Percentiles rank a stretch among this genome's conserved stretches.
phyloP scores from a whole-genome alignment of 768 basidiomycete species.

The button mushroom (Agaricus bisporus) region DNA sequence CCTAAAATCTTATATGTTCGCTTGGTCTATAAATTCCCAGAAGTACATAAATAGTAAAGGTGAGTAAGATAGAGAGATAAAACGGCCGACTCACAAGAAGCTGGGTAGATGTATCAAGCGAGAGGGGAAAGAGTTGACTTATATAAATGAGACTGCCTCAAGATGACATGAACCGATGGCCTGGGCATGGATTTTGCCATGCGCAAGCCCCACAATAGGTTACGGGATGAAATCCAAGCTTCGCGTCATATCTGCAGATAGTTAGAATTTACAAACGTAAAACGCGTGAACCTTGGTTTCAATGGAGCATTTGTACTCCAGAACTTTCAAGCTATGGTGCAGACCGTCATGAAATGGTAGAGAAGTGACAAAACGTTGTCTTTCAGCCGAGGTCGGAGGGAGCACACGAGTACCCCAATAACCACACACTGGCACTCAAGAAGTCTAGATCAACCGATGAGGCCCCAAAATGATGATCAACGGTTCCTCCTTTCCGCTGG shows the following conservation, averaged over 20 bases:
- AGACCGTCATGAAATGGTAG: background rate
- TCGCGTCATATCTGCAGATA: no score
- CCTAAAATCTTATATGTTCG: background rate
- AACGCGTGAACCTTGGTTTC: no score
- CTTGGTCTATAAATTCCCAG: background rate
- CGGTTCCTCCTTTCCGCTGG: background rate
- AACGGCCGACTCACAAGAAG: background rate
- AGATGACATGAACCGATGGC: no score
- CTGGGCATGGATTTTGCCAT: no score
- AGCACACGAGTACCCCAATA: no score
- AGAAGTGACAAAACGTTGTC: background rate
- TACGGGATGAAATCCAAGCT: no score
- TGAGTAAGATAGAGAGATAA: background rate
- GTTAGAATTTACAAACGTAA: no score
- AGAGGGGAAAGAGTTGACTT: background rate
- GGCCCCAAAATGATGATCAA: background rate
- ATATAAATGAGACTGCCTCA: background rate
- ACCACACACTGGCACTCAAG: no score
- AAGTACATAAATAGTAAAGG: background rate
- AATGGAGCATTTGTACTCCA: no score
- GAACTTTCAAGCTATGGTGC: background rate
- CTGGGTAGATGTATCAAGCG: background rate
- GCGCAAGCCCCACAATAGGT: no score
- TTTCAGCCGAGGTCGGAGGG: no score
- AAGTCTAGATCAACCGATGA: no score